A percentile compares a stretch with the other conserved stretches of the same genome.
These are phyloP conservation scores for Dioszegia hungarica DNA, from an alignment of 768 basidiomycete species.

Conservation along the genomic window DNA sequence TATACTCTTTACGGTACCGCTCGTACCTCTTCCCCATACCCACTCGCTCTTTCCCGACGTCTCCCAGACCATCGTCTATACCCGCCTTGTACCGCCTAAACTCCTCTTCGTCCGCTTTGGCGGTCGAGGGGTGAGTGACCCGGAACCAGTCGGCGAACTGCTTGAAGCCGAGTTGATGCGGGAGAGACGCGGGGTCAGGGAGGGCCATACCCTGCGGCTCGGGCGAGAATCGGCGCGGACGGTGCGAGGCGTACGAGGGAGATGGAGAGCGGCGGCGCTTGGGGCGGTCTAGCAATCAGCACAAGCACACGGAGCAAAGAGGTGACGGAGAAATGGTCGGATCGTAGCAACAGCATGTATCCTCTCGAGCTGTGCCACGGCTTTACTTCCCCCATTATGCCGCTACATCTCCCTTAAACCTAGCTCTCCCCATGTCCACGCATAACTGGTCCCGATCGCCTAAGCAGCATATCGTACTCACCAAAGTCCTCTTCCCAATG, in stretches of 20 bases:
- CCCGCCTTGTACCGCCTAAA: constrained; percentile 16
- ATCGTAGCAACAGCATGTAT: no score
- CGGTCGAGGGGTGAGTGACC: constrained; percentile 36
- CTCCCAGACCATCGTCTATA: constrained; percentile 17
- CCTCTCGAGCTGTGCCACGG: no score
- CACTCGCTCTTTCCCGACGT: constrained; percentile 23
- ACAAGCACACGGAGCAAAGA: no score
- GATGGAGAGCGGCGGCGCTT: constrained; percentile 40
- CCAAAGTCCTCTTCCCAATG: constrained; percentile 35
- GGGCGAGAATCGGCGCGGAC: constrained; percentile 21
- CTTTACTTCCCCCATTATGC: no score
- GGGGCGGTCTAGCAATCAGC: constrained; percentile 22
- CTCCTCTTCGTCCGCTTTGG: constrained; percentile 40
- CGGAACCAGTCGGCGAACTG: constrained; percentile 43
- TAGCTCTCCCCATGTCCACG: no score
- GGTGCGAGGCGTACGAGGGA: constrained; percentile 20
- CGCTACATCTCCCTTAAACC: no score
- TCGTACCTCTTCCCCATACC: constrained; percentile 63
- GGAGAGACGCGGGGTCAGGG: constrained; percentile 36
- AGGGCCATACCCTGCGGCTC: constrained; percentile 14
- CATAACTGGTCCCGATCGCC: no score
- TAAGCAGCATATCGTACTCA: no score
- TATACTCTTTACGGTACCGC: constrained; percentile 88
- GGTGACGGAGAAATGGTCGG: not conserved
- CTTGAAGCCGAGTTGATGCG: constrained; percentile 29